Evolutionary conservation across 2,329 filamentous ascomycete genomes (phyloP).

Genomic region (Stagonosporopsis vannaccii): DNA sequence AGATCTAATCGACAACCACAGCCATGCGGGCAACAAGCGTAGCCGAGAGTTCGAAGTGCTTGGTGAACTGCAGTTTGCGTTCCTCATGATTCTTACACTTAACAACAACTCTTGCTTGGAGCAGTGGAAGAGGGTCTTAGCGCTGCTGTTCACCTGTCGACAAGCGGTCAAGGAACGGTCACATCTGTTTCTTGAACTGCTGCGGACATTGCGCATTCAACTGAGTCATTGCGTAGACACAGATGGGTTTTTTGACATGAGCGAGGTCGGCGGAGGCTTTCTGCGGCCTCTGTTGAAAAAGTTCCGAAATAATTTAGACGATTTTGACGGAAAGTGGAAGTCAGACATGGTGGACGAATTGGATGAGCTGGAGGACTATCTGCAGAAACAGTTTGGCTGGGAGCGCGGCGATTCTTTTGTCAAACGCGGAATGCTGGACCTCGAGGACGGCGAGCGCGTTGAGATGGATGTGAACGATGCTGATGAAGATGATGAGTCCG

Average conservation of each 20-base stretch:
- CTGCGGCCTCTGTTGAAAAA: slow-evolving; percentile 60
- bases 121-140: slow-evolving; percentile 69
- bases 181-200: slow-evolving; percentile 60
- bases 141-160: slow-evolving; percentile 64
- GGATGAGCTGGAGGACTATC: slow-evolving; percentile 62
- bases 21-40: slow-evolving; percentile 38
- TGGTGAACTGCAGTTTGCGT: slow-evolving; percentile 69
- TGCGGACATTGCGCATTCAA: slow-evolving; percentile 61
- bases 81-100: slow-evolving; percentile 68
- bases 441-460: slow-evolving; percentile 70
- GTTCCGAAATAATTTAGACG: slow-evolving; percentile 61
- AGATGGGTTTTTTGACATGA: slow-evolving; percentile 68
- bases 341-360: slow-evolving; percentile 61
- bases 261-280: slow-evolving; percentile 60
- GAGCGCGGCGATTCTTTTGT: slow-evolving; percentile 63
- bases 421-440: slow-evolving; percentile 63
- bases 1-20: slow-evolving; percentile 57
- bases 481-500: slow-evolving; percentile 69
- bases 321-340: slow-evolving; percentile 52
- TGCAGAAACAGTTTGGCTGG: slow-evolving; percentile 65
- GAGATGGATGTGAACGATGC: slow-evolving; percentile 63
- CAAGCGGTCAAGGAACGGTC: slow-evolving; percentile 58
- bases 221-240: slow-evolving; percentile 64
- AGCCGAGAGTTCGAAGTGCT: slow-evolving; percentile 50
- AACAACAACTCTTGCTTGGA: slow-evolving; percentile 72